Evolutionary conservation across 2,329 filamentous ascomycete genomes (phyloP).

Genomic region (Penicillium sp.): DNA sequence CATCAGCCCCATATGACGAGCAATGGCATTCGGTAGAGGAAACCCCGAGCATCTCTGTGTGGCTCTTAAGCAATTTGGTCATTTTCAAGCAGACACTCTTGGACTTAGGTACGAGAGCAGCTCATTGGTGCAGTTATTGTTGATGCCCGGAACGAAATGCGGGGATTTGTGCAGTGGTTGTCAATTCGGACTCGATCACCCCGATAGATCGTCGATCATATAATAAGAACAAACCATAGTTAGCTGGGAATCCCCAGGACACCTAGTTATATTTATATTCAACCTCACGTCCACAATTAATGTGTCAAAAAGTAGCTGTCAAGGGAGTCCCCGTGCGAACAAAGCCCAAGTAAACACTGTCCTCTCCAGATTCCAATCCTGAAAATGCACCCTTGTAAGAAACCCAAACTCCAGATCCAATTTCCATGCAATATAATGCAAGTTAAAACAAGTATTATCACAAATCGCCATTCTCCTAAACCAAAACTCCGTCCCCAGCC

Average conservation of each 20-base stretch:
- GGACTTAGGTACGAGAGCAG: not conserved
- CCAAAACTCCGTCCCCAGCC: conserved; percentile 1
- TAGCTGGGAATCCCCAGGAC: not conserved
- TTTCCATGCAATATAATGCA: conserved; percentile 13
- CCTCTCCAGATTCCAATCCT: conserved; percentile 4
- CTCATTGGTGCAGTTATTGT: conserved; percentile 34
- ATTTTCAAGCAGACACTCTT: not conserved
- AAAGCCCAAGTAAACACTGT: not conserved
- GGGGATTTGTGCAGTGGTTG: conserved; percentile 6
- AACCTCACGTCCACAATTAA: not conserved
- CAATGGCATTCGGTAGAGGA: not conserved
- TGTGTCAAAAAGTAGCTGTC: not conserved
- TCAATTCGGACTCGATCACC: conserved; percentile 18
- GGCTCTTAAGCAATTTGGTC: not conserved
- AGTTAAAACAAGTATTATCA: conserved; percentile 15
- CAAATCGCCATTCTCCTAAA: conserved; percentile 5
- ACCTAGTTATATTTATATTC: not conserved
- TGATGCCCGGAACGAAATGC: conserved; percentile 17
- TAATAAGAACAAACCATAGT: not conserved
- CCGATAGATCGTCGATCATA: conserved; percentile 7
- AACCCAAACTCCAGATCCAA: conserved; percentile 14
- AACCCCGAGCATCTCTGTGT: not conserved
- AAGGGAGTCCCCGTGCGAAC: conserved; percentile 1
- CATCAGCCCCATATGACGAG: not conserved
- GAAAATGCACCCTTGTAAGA: conserved; percentile 4